Evolutionary conservation across 768 basidiomycete species (phyloP).

Genomic region (Leccinum obscurum): DNA sequence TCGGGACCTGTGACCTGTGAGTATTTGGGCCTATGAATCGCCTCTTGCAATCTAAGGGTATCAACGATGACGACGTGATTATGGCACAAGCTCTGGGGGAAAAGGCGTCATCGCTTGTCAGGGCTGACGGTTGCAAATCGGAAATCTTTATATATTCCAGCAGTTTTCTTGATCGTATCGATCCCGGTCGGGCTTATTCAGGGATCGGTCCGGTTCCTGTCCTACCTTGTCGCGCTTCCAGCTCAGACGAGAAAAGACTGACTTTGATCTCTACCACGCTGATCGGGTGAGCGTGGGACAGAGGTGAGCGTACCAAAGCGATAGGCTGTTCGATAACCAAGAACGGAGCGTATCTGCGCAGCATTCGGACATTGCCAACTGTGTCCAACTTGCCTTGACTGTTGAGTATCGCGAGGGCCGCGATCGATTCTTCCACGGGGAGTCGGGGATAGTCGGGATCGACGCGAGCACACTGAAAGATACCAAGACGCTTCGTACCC

Average conservation of each 20-base stretch:
- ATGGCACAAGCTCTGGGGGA: constrained; percentile 38
- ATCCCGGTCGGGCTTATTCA: not conserved
- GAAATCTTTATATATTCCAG: constrained; percentile 11
- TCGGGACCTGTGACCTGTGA: constrained; percentile 14
- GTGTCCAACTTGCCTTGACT: too few relatives aligned
- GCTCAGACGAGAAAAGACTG: constrained; percentile 57
- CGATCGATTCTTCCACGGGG: constrained; percentile 47
- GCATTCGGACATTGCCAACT: too few relatives aligned
- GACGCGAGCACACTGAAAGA: constrained; percentile 54
- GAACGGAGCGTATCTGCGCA: too few relatives aligned
- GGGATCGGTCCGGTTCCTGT: not conserved
- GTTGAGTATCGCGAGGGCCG: constrained; percentile 42
- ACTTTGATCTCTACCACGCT: constrained; percentile 68
- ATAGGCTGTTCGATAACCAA: too few relatives aligned
- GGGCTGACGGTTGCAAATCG: not conserved
- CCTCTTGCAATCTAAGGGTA: constrained; percentile 38
- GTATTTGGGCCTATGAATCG: too few relatives aligned
- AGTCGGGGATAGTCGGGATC: constrained; percentile 32
- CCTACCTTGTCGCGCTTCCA: constrained; percentile 45
- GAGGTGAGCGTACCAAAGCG: not conserved
- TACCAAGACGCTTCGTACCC: constrained; percentile 55
- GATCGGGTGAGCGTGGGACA: constrained; percentile 44
- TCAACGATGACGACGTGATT: constrained; percentile 49
- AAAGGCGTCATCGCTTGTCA: not conserved
- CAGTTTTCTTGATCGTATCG: constrained; percentile 1